Percentiles rank a stretch among this genome's conserved stretches.
These are phyloP conservation scores for Fusarium armeniacum DNA, from an alignment of 2,329 filamentous ascomycete species.

Conservation along the genomic window DNA sequence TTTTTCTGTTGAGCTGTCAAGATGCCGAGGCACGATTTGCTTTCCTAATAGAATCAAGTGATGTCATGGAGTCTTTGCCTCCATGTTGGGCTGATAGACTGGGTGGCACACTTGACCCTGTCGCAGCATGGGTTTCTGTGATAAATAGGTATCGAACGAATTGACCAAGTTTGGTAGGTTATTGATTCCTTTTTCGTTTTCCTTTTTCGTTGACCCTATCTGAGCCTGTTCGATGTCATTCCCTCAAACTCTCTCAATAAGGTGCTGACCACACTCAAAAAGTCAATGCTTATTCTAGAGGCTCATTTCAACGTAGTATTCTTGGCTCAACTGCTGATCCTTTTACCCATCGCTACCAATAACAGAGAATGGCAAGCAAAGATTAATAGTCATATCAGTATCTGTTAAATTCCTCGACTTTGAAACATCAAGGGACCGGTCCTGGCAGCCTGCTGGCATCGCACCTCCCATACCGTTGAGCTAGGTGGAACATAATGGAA, in stretches of 20 bases:
- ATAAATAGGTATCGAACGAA: too few relatives aligned
- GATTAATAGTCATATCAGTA: too few relatives aligned
- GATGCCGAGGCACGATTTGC: conserved; percentile 29
- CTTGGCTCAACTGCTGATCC: neutral
- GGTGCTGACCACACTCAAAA: neutral
- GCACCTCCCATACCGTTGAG: too few relatives aligned
- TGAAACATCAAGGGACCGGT: neutral
- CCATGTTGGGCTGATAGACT: neutral
- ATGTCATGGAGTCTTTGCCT: neutral
- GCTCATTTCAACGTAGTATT: neutral
- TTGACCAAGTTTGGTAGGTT: too few relatives aligned
- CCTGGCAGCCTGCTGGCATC: too few relatives aligned
- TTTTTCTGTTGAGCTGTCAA: conserved; percentile 3
- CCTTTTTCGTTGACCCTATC: neutral
- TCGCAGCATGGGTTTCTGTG: neutral
- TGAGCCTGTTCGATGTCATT: neutral
- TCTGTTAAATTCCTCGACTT: neutral
- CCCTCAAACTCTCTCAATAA: neutral
- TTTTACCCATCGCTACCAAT: too few relatives aligned
- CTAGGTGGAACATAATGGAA: neutral
- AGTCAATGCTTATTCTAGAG: neutral
- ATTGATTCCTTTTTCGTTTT: neutral
- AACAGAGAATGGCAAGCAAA: too few relatives aligned
- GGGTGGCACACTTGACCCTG: neutral
- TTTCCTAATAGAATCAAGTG: conserved; percentile 9